Base-by-base conservation (phyloP, 1,139 yeast species). In the Sporopachydermia cereana region DNA sequence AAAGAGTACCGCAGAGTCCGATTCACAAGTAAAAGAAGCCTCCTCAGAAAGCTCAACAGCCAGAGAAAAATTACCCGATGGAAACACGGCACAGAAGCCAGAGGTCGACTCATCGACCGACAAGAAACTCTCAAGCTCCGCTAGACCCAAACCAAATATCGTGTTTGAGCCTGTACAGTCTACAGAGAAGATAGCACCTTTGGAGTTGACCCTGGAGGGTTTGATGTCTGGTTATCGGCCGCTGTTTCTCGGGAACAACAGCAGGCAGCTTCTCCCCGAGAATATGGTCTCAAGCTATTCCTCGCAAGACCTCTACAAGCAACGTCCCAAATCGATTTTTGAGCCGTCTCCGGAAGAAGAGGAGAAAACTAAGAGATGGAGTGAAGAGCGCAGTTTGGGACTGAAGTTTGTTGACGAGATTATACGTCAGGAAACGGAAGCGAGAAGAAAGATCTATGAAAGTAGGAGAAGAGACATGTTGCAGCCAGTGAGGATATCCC, bases 241-340 rank as follows among this genome's bases (percentile, higher is more conserved):
- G 39, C n/a, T 34, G 39, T 34, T 34, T n/a, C 5, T 34, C 18
- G 39, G 39, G 12, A 34, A 34, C 22, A 5, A 7, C 39, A 34
- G 22, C 39, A 5, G 22, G 17, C 22, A 14, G 14, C 29, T 25
- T 7, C 14, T 25, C 12, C 29, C 29, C 14, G 29, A 25, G 12
- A 14, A 25, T 7, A 7, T 7, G 12, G 7, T 14, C 29, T 25
- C 29, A 7, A 25, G 12, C 12, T 7, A 7, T 7, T 7, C 29
- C 29, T 25, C 14, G 7, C 12, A 25, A 14, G 14, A 25, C 29
- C 12, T 25, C 14, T 25, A 25, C 29, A 7, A 25, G 7, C 29
- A 7, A 25, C 12, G 29, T 25, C 29, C 29, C 12, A 7, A 7
- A 7, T 7, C 12, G 7, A 25, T 25, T 25, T 25, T 25, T 25